phyloP scores from a whole-genome alignment of 2,329 filamentous ascomycete species.

The Colletotrichum tropicicola region DNA sequence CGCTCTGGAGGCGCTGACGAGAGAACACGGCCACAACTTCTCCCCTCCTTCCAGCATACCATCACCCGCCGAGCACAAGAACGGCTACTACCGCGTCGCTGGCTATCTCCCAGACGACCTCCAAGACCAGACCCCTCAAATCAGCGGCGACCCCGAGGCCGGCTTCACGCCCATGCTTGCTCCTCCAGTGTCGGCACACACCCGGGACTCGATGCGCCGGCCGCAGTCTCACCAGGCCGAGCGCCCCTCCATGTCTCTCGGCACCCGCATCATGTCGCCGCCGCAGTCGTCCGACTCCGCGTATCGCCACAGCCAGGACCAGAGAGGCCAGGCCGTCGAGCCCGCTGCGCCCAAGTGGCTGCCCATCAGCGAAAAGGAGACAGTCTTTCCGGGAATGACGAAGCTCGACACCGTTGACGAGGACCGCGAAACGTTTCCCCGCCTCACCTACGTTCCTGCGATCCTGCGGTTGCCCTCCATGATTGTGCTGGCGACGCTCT shows the following conservation, averaged over 20 bases:
- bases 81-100: slow-evolving; percentile 38
- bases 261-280: slow-evolving; percentile 26
- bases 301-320: slow-evolving; percentile 1
- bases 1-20: slow-evolving; percentile 86
- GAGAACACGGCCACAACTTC: slow-evolving; percentile 71
- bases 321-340: neutral
- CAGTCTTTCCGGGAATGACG: slow-evolving; percentile 30
- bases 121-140: slow-evolving; percentile 5
- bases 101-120: slow-evolving; percentile 41
- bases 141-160: slow-evolving; percentile 17
- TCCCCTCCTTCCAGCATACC: slow-evolving; percentile 50
- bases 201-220: slow-evolving; percentile 15
- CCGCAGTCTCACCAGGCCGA: slow-evolving; percentile 14
- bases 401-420: slow-evolving; percentile 45
- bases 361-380: slow-evolving; percentile 41
- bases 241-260: slow-evolving; percentile 18
- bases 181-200: neutral
- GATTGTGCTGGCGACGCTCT: slow-evolving; percentile 65
- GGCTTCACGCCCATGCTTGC: slow-evolving; percentile 18
- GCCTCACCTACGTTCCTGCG: slow-evolving; percentile 75
- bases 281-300: slow-evolving; percentile 17
- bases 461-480: slow-evolving; percentile 76
- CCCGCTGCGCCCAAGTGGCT: slow-evolving; percentile 37
- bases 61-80: slow-evolving; percentile 42
- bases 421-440: slow-evolving; percentile 48